A percentile compares a stretch with the other conserved stretches of the same genome.
phyloP scores from a whole-genome alignment of 257 asterid species.

The Solanum chiquidenum region DNA sequence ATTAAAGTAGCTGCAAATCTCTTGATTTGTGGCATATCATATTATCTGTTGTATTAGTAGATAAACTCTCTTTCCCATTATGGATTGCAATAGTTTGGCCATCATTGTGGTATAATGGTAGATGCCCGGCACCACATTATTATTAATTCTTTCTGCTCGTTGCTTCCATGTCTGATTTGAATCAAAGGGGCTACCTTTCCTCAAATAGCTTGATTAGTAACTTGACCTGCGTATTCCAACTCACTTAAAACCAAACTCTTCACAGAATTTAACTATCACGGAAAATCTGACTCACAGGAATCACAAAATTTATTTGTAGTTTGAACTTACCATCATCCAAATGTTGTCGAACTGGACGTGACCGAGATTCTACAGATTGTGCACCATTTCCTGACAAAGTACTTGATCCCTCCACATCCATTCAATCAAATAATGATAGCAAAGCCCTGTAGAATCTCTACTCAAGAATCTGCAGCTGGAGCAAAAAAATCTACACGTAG shows the following conservation, averaged over 20 bases:
- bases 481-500: not conserved
- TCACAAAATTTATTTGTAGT: not conserved
- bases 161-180: not conserved
- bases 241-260: not conserved
- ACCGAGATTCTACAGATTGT: not conserved
- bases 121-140: not conserved
- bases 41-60: not conserved
- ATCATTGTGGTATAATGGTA: not conserved
- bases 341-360: not conserved
- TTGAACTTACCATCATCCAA: not conserved
- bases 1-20: not conserved
- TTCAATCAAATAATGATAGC: not conserved
- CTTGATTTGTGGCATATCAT: not conserved
- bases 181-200: not conserved
- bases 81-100: not conserved
- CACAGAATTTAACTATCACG: not conserved
- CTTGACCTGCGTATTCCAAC: not conserved
- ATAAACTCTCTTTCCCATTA: not conserved
- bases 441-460: not conserved
- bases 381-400: not conserved
- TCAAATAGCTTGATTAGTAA: not conserved
- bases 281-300: not conserved
- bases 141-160: not conserved
- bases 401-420: not conserved
- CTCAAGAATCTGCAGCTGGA: not conserved